Evolutionary conservation across 2,329 filamentous ascomycete genomes (phyloP), one percentile per base, ranked within the genome.

Genomic region (Neodidymelliopsis sp.): DNA sequence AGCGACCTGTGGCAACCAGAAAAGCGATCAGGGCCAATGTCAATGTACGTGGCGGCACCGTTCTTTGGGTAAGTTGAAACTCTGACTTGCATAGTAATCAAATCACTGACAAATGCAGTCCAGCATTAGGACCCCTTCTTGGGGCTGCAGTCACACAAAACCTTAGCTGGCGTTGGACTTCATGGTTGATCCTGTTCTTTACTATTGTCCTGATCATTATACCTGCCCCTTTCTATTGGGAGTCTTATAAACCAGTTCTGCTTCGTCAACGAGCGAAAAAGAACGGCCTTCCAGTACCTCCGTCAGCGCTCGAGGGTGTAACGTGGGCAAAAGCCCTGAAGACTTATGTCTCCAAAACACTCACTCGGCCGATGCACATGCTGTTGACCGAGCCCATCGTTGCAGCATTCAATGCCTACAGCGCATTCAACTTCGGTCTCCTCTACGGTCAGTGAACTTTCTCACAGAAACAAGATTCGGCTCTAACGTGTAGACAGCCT

Each of bases 181-280:
- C 72, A 39, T 77, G 75, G 74, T 60, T 65, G 34, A 71, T 67
- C 12, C 65, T 77, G 18, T 69, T 77, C 53, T 70, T 76, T 47
- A 66, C 67, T 2, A 62, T 72, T 2, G 64, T 67, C 13, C 9
- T 36, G 12, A 64, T 70, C 13, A 64, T 68, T 36, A 24, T 72
- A 13, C 57, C 65, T 1, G 50, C 77, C 0, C 47, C 78, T 2
- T 72, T 77, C 9, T 75, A 75, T 44, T 59, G 70, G 22, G 83
- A 86, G 59, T 83, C 83, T 0, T 84, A 81, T 56, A 78, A 82
- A 42, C 73, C 74, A 40, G 65, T 70, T 41, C 75, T 82, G 0
- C 67, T 81, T 1, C 55, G 65, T 29, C 62, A 59, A 27, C 63
- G 70, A 12, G 69, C 67, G 10, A 70, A 71, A 43, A 19, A 51